Percentiles rank a stretch among this genome's conserved stretches.
Evolutionary conservation across 108 stramenopile species (phyloP).

Genomic region (Mayamaea pseudoterrestris): DNA sequence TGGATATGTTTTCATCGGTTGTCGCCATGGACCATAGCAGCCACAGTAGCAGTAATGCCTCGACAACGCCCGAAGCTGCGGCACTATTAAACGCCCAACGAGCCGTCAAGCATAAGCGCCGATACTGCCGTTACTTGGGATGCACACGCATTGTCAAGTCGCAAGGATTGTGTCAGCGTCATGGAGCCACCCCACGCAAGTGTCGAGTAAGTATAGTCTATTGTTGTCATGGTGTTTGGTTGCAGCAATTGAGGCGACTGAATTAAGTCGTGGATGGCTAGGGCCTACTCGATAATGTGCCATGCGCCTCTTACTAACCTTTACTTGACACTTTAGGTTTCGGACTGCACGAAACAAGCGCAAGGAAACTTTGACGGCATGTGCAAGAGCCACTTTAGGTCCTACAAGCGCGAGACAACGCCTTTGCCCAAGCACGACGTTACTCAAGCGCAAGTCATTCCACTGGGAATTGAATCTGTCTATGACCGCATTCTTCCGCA

Average conservation of each 20-base stretch:
- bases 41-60: too few relatives aligned
- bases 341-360: constrained; percentile 35
- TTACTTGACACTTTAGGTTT: too few relatives aligned
- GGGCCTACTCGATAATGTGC: too few relatives aligned
- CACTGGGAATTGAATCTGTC: constrained; percentile 35
- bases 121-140: constrained; percentile 37
- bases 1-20: too few relatives aligned
- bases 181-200: constrained; percentile 40
- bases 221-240: too few relatives aligned
- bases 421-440: constrained; percentile 18
- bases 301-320: too few relatives aligned
- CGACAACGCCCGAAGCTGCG: too few relatives aligned
- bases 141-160: constrained; percentile 58
- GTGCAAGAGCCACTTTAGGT: constrained; percentile 60
- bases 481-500: constrained; percentile 45
- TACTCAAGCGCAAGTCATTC: constrained; percentile 1
- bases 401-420: constrained; percentile 17
- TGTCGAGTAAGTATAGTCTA: too few relatives aligned
- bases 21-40: too few relatives aligned
- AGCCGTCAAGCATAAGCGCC: constrained; percentile 38
- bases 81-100: background rate
- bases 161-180: constrained; percentile 49
- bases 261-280: too few relatives aligned
- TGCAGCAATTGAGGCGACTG: too few relatives aligned
- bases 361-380: constrained; percentile 55